Percentiles rank a stretch among this genome's conserved stretches.
Conservation (phyloP, 768 basidiomycete species). For the Xanthoconium purpureum region DNA sequence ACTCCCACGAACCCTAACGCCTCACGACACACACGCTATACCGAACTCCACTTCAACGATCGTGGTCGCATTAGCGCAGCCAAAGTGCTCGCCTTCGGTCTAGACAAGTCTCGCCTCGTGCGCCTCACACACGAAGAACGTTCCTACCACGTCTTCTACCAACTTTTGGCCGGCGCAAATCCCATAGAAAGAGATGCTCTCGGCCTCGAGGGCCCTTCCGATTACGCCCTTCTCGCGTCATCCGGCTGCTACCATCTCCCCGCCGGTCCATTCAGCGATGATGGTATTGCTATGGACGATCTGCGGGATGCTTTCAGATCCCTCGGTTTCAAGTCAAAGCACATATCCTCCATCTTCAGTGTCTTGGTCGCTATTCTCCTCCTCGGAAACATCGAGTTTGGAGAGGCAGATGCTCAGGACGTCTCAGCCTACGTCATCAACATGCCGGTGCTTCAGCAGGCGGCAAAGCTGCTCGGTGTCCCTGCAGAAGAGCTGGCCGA, state of each 20-base stretch:
- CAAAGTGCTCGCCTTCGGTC: constrained; percentile 56
- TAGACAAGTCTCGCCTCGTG: constrained; percentile 59
- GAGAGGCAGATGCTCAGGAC: constrained; percentile 51
- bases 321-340: constrained; percentile 63
- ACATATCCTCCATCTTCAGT: constrained; percentile 51
- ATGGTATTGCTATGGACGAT: constrained; percentile 55
- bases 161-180: constrained; percentile 57
- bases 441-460: constrained; percentile 45
- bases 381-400: constrained; percentile 58
- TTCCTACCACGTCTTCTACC: constrained; percentile 67
- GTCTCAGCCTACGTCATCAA: constrained; percentile 52
- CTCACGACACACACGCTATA: constrained; percentile 56
- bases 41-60: constrained; percentile 60
- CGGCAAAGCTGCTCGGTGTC: constrained; percentile 50
- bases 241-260: constrained; percentile 65
- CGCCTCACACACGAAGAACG: constrained; percentile 57
- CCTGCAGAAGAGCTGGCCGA: constrained; percentile 52
- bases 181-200: constrained; percentile 52
- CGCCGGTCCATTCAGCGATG: constrained; percentile 60
- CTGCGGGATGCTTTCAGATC: constrained; percentile 52
- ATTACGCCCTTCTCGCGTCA: constrained; percentile 55
- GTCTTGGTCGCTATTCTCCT: constrained; percentile 53
- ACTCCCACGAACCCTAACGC: constrained; percentile 61
- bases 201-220: constrained; percentile 54
- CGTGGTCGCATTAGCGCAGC: constrained; percentile 54